phyloP scores from a whole-genome alignment of 495 filamentous ascomycete genomes.

The Daldinia vernicosa region DNA sequence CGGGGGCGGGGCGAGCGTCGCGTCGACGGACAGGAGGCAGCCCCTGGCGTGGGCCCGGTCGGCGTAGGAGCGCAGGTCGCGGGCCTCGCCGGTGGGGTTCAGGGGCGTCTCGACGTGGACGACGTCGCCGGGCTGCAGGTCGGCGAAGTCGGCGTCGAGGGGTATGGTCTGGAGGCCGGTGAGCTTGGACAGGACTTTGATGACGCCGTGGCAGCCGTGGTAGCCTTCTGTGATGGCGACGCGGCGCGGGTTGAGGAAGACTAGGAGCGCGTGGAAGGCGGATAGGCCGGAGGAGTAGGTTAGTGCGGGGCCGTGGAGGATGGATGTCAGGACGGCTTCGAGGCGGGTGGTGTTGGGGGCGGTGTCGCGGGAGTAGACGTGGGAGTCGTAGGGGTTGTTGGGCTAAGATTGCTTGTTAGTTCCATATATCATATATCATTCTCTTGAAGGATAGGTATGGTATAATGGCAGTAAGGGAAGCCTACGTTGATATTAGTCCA shows the following conservation, averaged over 20 bases:
- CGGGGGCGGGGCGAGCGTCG: conserved; percentile 91
- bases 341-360: conserved; percentile 83
- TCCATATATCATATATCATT: too few species aligned
- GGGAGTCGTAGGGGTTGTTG: conserved; percentile 52
- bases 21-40: conserved; percentile 74
- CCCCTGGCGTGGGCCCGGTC: conserved; percentile 74
- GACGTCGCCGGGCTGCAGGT: conserved; percentile 77
- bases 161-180: conserved; percentile 72
- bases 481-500: conserved; percentile 57
- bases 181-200: conserved; percentile 73
- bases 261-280: conserved; percentile 83
- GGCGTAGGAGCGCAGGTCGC: conserved; percentile 73
- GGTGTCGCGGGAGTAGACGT: conserved; percentile 82
- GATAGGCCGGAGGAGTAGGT: conserved; percentile 87
- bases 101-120: conserved; percentile 92
- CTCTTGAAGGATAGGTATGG: neutral
- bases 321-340: conserved; percentile 76
- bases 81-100: conserved; percentile 86
- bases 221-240: conserved; percentile 86
- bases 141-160: conserved; percentile 59
- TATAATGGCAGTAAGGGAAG: neutral
- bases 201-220: conserved; percentile 90
- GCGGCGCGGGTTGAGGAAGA: conserved; percentile 77
- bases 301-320: conserved; percentile 73
- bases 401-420: conserved; percentile 45